phyloP scores from a whole-genome alignment of 2,329 filamentous ascomycete genomes.

The Trichoderma sp. region DNA sequence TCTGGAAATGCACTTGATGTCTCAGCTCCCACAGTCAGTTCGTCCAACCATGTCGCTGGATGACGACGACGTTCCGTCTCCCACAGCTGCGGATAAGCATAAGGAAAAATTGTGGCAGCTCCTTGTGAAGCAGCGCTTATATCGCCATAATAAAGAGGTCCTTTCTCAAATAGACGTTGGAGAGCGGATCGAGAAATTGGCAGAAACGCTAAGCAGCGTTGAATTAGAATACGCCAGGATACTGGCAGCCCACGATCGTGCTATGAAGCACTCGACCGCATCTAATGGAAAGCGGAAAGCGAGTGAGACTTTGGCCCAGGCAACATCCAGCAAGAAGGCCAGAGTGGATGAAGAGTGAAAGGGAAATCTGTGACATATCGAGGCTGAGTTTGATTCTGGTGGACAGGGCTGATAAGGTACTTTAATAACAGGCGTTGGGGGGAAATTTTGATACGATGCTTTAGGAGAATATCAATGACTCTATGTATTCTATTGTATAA shows the following conservation, averaged over 20 bases:
- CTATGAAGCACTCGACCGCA: constrained; percentile 28
- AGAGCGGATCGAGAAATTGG: constrained; percentile 70
- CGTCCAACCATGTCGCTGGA: constrained; percentile 49
- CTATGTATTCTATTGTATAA: constrained; percentile 19
- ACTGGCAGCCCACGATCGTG: constrained; percentile 47
- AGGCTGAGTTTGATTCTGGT: background rate
- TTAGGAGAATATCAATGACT: constrained; percentile 10
- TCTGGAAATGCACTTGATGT: constrained; percentile 72
- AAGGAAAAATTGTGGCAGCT: constrained; percentile 69
- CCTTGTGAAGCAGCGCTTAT: constrained; percentile 73
- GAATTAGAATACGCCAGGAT: constrained; percentile 70
- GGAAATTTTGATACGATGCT: background rate
- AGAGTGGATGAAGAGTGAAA: constrained; percentile 37
- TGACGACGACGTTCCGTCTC: constrained; percentile 40
- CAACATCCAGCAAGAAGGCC: constrained; percentile 43
- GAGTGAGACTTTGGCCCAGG: constrained; percentile 28
- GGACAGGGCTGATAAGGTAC: background rate
- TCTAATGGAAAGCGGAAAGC: constrained; percentile 47
- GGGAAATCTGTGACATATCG: background rate
- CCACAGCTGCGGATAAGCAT: constrained; percentile 56
- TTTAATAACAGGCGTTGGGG: constrained; percentile 8
- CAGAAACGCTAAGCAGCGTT: constrained; percentile 64
- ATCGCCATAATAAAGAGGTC: constrained; percentile 68
- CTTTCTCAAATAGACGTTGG: constrained; percentile 65
- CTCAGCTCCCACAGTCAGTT: constrained; percentile 53